Evolutionary conservation across 441 rosid species (phyloP).

Genomic region (Erysimum cheiri): DNA sequence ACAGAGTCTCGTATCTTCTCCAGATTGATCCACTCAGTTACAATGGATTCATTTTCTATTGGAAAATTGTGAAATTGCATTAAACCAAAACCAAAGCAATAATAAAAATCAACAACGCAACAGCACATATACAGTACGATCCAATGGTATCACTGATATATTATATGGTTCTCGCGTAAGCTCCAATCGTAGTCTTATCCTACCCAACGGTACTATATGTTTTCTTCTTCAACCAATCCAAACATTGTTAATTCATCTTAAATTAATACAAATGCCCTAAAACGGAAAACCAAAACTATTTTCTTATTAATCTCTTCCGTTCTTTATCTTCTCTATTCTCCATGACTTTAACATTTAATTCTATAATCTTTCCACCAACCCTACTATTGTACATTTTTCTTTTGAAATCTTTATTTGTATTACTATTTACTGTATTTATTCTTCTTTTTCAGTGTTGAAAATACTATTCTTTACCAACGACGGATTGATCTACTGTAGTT

Average conservation of each 20-base stretch:
- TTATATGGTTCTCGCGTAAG: constrained; percentile 32
- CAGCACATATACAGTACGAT: neutral
- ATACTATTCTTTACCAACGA: no score
- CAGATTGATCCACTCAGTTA: constrained; percentile 18
- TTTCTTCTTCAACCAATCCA: neutral
- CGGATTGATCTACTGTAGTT: no score
- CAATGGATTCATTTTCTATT: neutral
- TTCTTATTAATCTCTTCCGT: neutral
- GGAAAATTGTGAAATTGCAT: constrained; percentile 12
- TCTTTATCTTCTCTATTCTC: neutral
- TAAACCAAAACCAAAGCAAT: constrained; percentile 7
- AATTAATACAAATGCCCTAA: neutral
- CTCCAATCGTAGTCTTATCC: constrained; percentile 40
- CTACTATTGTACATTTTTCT: neutral
- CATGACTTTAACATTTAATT: neutral
- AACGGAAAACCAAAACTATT: neutral
- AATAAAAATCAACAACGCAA: neutral
- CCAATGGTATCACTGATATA: neutral
- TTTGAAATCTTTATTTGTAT: neutral
- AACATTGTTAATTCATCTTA: constrained; percentile 6
- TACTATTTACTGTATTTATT: neutral
- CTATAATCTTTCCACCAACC: neutral
- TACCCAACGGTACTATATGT: constrained; percentile 22
- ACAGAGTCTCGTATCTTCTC: constrained; percentile 19
- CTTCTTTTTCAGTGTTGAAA: neutral